A percentile compares a stretch with the other conserved stretches of the same genome.
Evolutionary conservation across 2,329 filamentous ascomycete genomes (phyloP).

Genomic region (Aspergillus sp.): DNA sequence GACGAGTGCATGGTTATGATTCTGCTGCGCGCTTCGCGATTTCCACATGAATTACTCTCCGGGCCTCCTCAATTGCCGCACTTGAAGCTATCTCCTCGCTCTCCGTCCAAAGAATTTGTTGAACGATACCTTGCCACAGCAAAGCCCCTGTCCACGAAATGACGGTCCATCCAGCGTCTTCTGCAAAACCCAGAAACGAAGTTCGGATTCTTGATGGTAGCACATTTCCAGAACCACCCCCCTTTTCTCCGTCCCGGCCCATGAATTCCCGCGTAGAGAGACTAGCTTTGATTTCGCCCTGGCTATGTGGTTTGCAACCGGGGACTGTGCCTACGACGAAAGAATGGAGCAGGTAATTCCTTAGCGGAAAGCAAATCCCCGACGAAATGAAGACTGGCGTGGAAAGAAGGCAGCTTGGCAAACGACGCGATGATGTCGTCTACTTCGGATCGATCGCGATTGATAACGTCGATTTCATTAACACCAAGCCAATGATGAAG

Average conservation of each 20-base stretch:
- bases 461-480: slow-evolving; percentile 2
- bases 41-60: too few species aligned
- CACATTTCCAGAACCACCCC: slow-evolving; percentile 40
- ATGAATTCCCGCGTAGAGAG: slow-evolving; percentile 12
- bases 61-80: too few species aligned
- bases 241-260: slow-evolving; percentile 17
- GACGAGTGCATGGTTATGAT: too few species aligned
- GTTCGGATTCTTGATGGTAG: slow-evolving; percentile 37
- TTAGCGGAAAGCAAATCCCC: slow-evolving; percentile 6
- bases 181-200: slow-evolving; percentile 12
- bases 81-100: slow-evolving; percentile 3
- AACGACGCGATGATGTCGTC: slow-evolving; percentile 13
- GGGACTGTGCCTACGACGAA: slow-evolving; percentile 18
- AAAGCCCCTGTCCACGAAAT: not conserved
- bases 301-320: slow-evolving; percentile 9
- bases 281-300: slow-evolving; percentile 9
- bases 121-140: not conserved
- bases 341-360: slow-evolving; percentile 6
- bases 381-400: slow-evolving; percentile 1
- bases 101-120: not conserved
- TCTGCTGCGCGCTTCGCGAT: too few species aligned
- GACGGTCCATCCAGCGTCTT: not conserved
- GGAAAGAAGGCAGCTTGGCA: slow-evolving; percentile 8
- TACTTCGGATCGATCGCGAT: slow-evolving; percentile 11
- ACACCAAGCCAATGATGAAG: not conserved